phyloP scores from a whole-genome alignment of 2,329 filamentous ascomycete species.

The Phialophora tarda region DNA sequence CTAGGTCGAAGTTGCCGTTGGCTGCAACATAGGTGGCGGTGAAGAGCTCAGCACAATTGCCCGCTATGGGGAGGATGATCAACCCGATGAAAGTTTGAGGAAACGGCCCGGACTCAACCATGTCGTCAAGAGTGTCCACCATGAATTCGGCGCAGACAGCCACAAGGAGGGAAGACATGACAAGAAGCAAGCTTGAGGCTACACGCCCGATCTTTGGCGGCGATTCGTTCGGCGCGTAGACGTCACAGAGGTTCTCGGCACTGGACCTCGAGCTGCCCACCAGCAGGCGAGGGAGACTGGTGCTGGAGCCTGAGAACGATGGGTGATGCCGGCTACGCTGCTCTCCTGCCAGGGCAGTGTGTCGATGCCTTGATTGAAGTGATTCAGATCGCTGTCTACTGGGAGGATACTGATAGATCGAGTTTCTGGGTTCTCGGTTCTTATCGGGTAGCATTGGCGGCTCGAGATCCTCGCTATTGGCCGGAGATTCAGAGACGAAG shows the following conservation, averaged over 20 bases:
- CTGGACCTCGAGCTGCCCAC: constrained; percentile 7
- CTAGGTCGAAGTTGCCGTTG: constrained; percentile 69
- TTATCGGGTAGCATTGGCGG: neutral
- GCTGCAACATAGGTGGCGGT: constrained; percentile 70
- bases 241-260: constrained; percentile 5
- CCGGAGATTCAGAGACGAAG: neutral
- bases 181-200: constrained; percentile 74
- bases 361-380: constrained; percentile 3
- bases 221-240: constrained; percentile 49
- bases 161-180: constrained; percentile 72
- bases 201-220: constrained; percentile 72
- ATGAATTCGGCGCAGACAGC: constrained; percentile 77
- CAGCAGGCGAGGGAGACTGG: constrained; percentile 20
- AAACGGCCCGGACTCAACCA: constrained; percentile 71
- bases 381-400: constrained; percentile 2
- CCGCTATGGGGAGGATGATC: constrained; percentile 78
- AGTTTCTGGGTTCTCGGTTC: neutral
- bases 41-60: constrained; percentile 80
- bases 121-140: constrained; percentile 73
- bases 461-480: neutral
- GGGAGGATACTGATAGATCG: constrained; percentile 9
- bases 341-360: constrained; percentile 1
- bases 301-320: constrained; percentile 11
- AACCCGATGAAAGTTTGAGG: constrained; percentile 81
- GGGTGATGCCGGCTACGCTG: neutral